These are phyloP conservation scores for Boletus hoseneyae DNA, from an alignment of 1,284 basidiomycete genomes.

Conservation along the genomic window DNA sequence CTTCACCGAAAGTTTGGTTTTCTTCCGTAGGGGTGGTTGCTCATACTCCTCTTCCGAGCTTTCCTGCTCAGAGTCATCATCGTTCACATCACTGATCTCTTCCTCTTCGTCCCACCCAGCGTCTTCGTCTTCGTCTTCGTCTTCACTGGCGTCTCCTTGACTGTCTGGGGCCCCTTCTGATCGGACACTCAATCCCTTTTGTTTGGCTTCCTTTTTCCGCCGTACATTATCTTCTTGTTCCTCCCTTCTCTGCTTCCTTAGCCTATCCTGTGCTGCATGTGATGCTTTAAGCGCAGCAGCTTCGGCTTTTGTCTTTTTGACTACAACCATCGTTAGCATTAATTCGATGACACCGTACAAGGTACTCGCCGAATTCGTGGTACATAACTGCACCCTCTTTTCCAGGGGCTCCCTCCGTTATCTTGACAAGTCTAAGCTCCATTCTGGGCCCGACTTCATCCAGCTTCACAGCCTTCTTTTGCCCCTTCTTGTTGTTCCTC, in stretches of 20 bases:
- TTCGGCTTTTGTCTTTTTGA: conserved; percentile 81
- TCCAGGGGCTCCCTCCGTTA: conserved; percentile 90
- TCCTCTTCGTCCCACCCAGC: conserved; percentile 63
- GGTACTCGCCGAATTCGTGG: conserved; percentile 79
- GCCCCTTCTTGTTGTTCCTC: conserved; percentile 88
- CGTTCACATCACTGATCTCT: conserved; percentile 59
- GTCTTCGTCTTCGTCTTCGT: conserved; percentile 43
- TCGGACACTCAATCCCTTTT: conserved; percentile 26
- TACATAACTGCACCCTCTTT: conserved; percentile 87
- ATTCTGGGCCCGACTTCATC: conserved; percentile 96
- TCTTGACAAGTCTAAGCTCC: conserved; percentile 92
- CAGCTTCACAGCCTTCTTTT: conserved; percentile 86
- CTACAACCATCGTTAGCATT: conserved; percentile 39
- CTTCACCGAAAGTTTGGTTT: conserved; percentile 35
- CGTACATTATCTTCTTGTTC: conserved; percentile 88
- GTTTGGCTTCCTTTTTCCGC: conserved; percentile 60
- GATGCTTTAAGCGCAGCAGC: conserved; percentile 60
- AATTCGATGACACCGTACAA: conserved; percentile 1
- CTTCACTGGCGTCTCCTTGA: conserved; percentile 32
- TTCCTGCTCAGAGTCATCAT: conserved; percentile 43
- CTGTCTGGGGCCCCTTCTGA: conserved; percentile 37
- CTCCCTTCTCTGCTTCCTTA: conserved; percentile 73
- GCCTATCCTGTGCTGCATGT: conserved; percentile 72
- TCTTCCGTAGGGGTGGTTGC: conserved; percentile 38
- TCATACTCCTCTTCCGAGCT: conserved; percentile 34